These are phyloP conservation scores for Endocladia muricata DNA, from an alignment of 31 red algal species.

Conservation along the genomic window DNA sequence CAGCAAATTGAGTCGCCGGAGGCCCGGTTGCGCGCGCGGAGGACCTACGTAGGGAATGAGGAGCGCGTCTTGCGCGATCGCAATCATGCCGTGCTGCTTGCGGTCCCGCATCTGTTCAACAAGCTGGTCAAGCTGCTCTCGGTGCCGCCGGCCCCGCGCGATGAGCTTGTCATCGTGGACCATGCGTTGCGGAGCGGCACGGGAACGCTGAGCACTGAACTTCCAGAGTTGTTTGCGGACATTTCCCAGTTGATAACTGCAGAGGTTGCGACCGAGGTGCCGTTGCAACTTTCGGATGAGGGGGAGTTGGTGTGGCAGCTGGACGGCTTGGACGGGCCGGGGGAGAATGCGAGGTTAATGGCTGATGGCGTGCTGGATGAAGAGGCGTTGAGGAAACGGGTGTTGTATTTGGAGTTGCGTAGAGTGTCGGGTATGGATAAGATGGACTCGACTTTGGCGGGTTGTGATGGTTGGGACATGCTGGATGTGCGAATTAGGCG, in stretches of 20 bases:
- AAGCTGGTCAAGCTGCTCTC: slow-evolving; percentile 56
- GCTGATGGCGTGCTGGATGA: not conserved
- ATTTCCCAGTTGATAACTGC: too few relatives aligned
- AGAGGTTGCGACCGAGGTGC: too few relatives aligned
- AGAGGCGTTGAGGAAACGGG: not conserved
- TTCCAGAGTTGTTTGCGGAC: too few relatives aligned
- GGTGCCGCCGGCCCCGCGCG: slow-evolving; percentile 34
- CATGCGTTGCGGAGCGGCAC: slow-evolving; percentile 17
- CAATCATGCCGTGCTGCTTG: slow-evolving; percentile 44
- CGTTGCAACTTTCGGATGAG: too few relatives aligned
- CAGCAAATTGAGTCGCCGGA: slow-evolving; percentile 16
- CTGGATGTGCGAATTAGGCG: slow-evolving; percentile 15
- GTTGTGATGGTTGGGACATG: slow-evolving; percentile 17
- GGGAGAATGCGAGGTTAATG: not conserved
- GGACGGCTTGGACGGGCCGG: not conserved
- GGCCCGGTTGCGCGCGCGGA: slow-evolving; percentile 14
- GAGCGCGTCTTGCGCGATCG: slow-evolving; percentile 41
- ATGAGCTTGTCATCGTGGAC: slow-evolving; percentile 40
- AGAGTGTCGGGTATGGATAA: slow-evolving; percentile 5
- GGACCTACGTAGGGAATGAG: slow-evolving; percentile 12
- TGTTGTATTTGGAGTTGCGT: not conserved
- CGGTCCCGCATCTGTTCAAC: slow-evolving; percentile 29
- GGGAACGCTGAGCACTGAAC: too few relatives aligned
- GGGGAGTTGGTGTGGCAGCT: too few relatives aligned
- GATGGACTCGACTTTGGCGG: slow-evolving; percentile 1